Percentiles rank a stretch among this genome's conserved stretches.
These are phyloP conservation scores for Anisodus tanguticus DNA, from an alignment of 257 asterid species.

Conservation along the genomic window DNA sequence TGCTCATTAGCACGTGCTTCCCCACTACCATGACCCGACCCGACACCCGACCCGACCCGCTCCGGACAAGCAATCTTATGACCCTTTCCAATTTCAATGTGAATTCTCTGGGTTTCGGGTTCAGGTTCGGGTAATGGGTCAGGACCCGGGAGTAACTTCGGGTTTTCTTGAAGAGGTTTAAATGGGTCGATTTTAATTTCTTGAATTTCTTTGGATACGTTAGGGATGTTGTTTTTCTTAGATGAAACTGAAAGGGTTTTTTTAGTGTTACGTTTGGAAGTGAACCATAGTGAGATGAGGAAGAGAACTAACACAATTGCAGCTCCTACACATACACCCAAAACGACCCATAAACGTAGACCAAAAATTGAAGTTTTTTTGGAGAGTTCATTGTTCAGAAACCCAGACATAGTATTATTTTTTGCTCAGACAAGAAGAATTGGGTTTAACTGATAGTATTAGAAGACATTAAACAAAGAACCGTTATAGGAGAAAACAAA, in stretches of 20 bases:
- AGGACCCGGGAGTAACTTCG: slow-evolving; percentile 43
- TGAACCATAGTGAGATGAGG: slow-evolving; percentile 77
- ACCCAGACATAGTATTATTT: slow-evolving; percentile 53
- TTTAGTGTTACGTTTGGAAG: slow-evolving; percentile 50
- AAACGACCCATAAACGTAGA: slow-evolving; percentile 72
- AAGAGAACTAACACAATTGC: slow-evolving; percentile 69
- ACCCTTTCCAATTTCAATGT: slow-evolving; percentile 67
- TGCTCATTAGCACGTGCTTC: slow-evolving; percentile 54
- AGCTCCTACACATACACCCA: slow-evolving; percentile 88
- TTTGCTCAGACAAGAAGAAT: not conserved
- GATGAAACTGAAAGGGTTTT: slow-evolving; percentile 38
- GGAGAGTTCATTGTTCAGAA: slow-evolving; percentile 61
- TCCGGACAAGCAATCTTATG: slow-evolving; percentile 57
- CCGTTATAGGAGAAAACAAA: slow-evolving; percentile 29
- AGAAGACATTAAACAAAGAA: slow-evolving; percentile 31
- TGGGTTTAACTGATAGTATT: not conserved
- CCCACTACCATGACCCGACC: slow-evolving; percentile 62
- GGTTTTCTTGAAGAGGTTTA: slow-evolving; percentile 38
- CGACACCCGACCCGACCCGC: slow-evolving; percentile 46
- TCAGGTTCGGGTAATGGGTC: slow-evolving; percentile 53
- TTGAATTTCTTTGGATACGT: slow-evolving; percentile 72
- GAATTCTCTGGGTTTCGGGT: slow-evolving; percentile 42
- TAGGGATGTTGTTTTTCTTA: slow-evolving; percentile 51
- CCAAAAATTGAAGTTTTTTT: slow-evolving; percentile 79
- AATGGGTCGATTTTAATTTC: slow-evolving; percentile 70